A percentile compares a stretch with the other conserved stretches of the same genome.
phyloP scores from a whole-genome alignment of 2,329 filamentous ascomycete genomes.

The Fusarium metavorans region DNA sequence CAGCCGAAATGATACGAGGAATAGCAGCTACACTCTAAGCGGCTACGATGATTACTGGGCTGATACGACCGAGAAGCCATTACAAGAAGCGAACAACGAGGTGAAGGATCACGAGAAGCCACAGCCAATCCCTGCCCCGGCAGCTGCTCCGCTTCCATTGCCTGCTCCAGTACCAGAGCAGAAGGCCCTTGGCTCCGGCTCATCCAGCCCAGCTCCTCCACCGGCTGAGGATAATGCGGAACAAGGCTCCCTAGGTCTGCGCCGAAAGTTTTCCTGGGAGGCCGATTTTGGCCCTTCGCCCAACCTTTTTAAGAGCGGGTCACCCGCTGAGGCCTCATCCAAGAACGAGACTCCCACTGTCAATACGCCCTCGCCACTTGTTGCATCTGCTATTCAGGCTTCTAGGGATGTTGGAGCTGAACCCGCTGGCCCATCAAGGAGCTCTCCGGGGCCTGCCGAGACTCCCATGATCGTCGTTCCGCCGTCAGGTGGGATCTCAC shows the following conservation, averaged over 20 bases:
- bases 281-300: constrained; percentile 40
- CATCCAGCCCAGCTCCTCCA: constrained; percentile 16
- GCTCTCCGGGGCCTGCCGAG: constrained; percentile 23
- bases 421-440: constrained; percentile 21
- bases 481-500: constrained; percentile 35
- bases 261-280: constrained; percentile 56
- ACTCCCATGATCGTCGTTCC: constrained; percentile 38
- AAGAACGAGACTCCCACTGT: constrained; percentile 13
- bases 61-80: constrained; percentile 46
- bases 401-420: constrained; percentile 25
- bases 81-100: constrained; percentile 5
- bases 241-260: constrained; percentile 19
- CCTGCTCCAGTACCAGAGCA: constrained; percentile 5
- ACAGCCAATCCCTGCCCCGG: constrained; percentile 1
- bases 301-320: constrained; percentile 26
- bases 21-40: constrained; percentile 73
- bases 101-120: constrained; percentile 10
- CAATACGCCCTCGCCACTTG: constrained; percentile 22
- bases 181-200: background rate
- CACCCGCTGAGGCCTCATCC: constrained; percentile 10
- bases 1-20: constrained; percentile 49
- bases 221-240: constrained; percentile 6
- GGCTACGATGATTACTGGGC: constrained; percentile 78
- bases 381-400: constrained; percentile 22
- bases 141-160: background rate